Conservation (phyloP, 1,139 yeast genomes). For the Suhomyces bokatorum region DNA sequence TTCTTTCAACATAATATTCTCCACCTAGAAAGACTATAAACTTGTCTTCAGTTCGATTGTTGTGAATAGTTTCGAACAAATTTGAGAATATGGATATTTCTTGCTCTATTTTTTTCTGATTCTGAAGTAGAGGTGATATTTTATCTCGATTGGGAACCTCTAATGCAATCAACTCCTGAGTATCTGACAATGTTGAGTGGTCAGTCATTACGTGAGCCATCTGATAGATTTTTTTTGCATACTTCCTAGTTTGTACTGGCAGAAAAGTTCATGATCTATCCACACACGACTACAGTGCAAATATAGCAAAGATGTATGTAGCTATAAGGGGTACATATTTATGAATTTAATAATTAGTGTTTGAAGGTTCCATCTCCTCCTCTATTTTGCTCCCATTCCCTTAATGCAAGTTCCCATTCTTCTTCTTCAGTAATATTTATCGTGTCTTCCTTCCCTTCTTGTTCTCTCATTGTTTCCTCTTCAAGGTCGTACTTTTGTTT, state of each 20-base stretch:
- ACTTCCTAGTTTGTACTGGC: no score
- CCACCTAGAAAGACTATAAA: slow-evolving; percentile 56
- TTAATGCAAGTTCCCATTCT: slow-evolving; percentile 68
- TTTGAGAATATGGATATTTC: no score
- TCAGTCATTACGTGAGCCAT: no score
- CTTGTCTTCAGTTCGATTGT: slow-evolving; percentile 9
- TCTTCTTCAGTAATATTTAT: slow-evolving; percentile 53
- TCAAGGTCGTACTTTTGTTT: slow-evolving; percentile 71
- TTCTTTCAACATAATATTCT: slow-evolving; percentile 57
- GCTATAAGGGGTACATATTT: neutral
- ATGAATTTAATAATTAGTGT: neutral
- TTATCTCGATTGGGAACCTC: no score
- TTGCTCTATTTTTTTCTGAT: no score
- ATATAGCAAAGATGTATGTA: no score
- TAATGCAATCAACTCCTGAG: no score
- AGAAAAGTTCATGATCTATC: no score
- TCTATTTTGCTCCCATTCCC: slow-evolving; percentile 57
- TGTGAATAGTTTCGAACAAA: neutral
- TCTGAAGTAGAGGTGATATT: no score
- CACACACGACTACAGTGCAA: no score
- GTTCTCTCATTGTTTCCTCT: slow-evolving; percentile 51
- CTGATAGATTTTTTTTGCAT: no score
- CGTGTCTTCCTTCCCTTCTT: slow-evolving; percentile 32
- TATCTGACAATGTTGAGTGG: no score
- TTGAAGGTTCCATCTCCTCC: slow-evolving; percentile 15